Conservation (phyloP, 2,329 filamentous ascomycete species). For the Exserohilum rostratum region DNA sequence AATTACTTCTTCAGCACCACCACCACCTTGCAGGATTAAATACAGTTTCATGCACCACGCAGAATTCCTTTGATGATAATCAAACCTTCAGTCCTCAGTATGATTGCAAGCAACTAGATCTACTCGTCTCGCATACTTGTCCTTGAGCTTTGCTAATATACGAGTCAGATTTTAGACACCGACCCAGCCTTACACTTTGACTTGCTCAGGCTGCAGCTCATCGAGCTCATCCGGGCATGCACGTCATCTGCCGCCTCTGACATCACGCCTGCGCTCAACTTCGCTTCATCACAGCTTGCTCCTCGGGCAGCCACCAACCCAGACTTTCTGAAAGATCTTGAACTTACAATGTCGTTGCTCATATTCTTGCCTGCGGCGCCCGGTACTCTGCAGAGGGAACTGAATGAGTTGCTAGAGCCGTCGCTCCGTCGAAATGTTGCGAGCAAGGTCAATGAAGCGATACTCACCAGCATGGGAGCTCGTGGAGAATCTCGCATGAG, state of each 20-base stretch:
- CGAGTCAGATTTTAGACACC: constrained; percentile 78
- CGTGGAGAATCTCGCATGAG: constrained; percentile 81
- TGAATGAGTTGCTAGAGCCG: constrained; percentile 79
- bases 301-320: constrained; percentile 82
- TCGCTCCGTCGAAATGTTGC: constrained; percentile 83
- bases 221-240: constrained; percentile 86
- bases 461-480: constrained; percentile 74
- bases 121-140: constrained; percentile 12
- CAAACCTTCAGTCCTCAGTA: constrained; percentile 83
- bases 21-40: constrained; percentile 82
- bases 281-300: constrained; percentile 85
- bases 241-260: constrained; percentile 70
- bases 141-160: constrained; percentile 30
- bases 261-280: constrained; percentile 79
- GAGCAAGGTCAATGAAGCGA: constrained; percentile 84
- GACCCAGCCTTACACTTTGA: constrained; percentile 87
- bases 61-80: constrained; percentile 92
- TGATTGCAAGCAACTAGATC: constrained; percentile 59
- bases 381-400: constrained; percentile 75
- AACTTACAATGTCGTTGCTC: constrained; percentile 89
- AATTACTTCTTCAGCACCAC: not conserved
- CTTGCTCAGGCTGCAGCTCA: constrained; percentile 85
- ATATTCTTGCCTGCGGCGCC: constrained; percentile 71
- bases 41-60: constrained; percentile 99
- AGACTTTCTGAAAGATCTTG: constrained; percentile 83